A percentile compares a stretch with the other conserved stretches of the same genome.
Conservation (phyloP, 768 basidiomycete species). For the Auricularia sp. region DNA sequence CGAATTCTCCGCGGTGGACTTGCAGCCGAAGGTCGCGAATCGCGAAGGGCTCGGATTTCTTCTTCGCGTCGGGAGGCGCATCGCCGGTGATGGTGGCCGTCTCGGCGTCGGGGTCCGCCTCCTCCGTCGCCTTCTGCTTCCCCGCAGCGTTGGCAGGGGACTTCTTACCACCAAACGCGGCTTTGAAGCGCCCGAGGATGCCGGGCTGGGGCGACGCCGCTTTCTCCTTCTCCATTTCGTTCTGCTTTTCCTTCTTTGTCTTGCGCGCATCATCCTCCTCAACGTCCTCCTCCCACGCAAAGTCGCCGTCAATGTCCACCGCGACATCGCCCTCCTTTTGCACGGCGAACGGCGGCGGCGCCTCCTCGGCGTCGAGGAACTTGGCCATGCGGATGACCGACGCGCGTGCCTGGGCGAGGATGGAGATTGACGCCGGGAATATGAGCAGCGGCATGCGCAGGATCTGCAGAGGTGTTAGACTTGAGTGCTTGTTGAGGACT, state of each 20-base stretch:
- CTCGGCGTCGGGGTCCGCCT: too few relatives aligned
- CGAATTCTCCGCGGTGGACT: constrained; percentile 46
- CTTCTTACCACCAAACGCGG: too few relatives aligned
- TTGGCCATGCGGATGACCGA: constrained; percentile 38
- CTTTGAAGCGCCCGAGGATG: too few relatives aligned
- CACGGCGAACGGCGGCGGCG: constrained; percentile 40
- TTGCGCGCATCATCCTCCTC: constrained; percentile 16
- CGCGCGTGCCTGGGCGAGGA: constrained; percentile 38
- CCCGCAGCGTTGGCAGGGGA: background rate
- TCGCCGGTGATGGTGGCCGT: too few relatives aligned
- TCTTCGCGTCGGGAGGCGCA: background rate
- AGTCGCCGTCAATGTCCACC: constrained; percentile 32
- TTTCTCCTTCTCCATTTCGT: background rate
- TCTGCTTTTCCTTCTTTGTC: constrained; percentile 9
- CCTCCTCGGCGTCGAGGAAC: constrained; percentile 47
- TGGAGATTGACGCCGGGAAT: constrained; percentile 45
- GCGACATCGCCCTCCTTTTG: constrained; percentile 16
- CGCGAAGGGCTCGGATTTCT: constrained; percentile 34
- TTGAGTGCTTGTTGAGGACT: background rate
- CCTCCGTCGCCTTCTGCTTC: background rate
- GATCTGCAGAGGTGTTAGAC: constrained; percentile 26
- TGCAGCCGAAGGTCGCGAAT: constrained; percentile 36
- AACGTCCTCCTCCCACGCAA: constrained; percentile 36
- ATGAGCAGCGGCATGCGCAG: constrained; percentile 45
- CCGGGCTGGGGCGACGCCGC: background rate